Evolutionary conservation across 192 early-diverging fungal genomes (phyloP), one percentile per base, ranked within the genome.

Genomic region (Linnemannia exigua): DNA sequence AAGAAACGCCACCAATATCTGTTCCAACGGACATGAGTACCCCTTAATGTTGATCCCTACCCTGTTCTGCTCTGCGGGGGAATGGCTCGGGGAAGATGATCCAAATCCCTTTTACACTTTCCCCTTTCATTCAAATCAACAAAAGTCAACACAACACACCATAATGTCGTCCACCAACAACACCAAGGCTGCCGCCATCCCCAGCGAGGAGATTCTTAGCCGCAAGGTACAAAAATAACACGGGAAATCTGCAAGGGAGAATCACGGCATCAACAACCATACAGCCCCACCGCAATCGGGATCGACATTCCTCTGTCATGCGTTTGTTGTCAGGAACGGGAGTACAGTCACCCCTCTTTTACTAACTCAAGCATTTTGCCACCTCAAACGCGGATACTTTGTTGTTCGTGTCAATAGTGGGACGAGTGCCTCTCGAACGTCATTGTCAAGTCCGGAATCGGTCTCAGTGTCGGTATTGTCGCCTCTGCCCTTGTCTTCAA

Each of bases 401-500:
- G 28, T 63, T 8, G 9, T 77, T 22, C 0, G 8, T 47, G 35
- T 17, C 19, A 6, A 76, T 90, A 97, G 97, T 97, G 95, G 91
- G 97, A 97, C 90, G 91, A 92, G 80, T 94, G 94, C 58, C 88
- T 96, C 25, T 94, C 96, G 67, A 96, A 97, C 91, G 89, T 95
- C 70, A 84, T 95, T 48, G 93, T 97, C 67, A 96, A 96, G 89
- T 91, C 93, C 52, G 96, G 95, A 22, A 89, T 96, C 71, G 97
- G 96, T 73, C 87, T 96, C 74, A 93, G 93, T 81, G 94, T 95
- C 69, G 97, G 97, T 81, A 92, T 97, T 79, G 95, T 96, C n/a
- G 92, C 94, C 38, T 96, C 96, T 31, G 96, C 95, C 51, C 89
- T 97, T 35, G 80, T 97, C 79, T 97, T 97, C 90, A 93, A 92